Evolutionary conservation across 2,329 filamentous ascomycete species (phyloP).

Genomic region (Parascedosporium putredinis): DNA sequence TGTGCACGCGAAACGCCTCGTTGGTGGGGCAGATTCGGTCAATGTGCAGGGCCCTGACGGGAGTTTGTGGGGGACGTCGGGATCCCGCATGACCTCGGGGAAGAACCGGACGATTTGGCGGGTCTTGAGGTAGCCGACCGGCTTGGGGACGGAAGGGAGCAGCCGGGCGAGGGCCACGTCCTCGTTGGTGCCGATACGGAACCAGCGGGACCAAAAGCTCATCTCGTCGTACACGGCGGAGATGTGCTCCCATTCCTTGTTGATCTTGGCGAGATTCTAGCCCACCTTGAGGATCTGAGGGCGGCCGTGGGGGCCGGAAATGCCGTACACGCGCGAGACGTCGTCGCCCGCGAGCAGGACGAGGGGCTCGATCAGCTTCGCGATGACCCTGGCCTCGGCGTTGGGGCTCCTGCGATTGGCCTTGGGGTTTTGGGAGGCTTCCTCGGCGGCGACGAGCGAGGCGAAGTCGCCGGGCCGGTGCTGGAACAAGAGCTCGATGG

Average conservation of each 20-base stretch:
- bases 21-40: not conserved
- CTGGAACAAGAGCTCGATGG: not conserved
- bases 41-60: not conserved
- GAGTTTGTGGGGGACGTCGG: not conserved
- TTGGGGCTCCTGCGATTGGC: no score
- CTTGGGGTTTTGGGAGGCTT: no score
- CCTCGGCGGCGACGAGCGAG: not conserved
- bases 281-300: conserved; percentile 5
- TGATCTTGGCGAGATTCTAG: not conserved
- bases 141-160: not conserved
- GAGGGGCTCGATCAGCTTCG: not conserved
- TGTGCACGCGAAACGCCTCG: not conserved
- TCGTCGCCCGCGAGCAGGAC: not conserved
- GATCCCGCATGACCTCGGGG: conserved; percentile 2
- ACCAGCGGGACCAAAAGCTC: conserved; percentile 2
- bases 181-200: not conserved
- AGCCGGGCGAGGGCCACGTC: conserved; percentile 3
- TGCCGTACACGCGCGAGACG: not conserved
- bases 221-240: not conserved
- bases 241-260: not conserved
- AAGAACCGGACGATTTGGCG: not conserved
- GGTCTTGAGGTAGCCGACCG: not conserved
- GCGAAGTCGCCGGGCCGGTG: not conserved
- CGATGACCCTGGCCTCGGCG: not conserved
- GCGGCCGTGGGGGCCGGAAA: not conserved